Percentiles rank a stretch among this genome's conserved stretches.
Evolutionary conservation across 225 moss, liverwort and hornwort species (phyloP).

Genomic region (Bryum argenteum): DNA sequence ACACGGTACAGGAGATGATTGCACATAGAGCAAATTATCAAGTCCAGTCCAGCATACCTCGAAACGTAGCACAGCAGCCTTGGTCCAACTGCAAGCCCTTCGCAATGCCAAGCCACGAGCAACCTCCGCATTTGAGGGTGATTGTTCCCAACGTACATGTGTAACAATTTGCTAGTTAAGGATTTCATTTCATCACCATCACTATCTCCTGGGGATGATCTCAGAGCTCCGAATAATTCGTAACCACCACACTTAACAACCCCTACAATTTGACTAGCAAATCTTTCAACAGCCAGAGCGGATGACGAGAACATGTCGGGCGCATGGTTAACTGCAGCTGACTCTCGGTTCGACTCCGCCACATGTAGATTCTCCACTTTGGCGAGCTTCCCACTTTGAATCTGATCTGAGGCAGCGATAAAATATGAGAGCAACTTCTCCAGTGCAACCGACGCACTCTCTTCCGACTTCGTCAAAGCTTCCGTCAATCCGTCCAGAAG

Average conservation of each 20-base stretch:
- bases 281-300: constrained; percentile 59
- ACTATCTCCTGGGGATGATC: constrained; percentile 51
- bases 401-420: constrained; percentile 73
- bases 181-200: constrained; percentile 67
- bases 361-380: constrained; percentile 44
- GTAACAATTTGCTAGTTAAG: constrained; percentile 70
- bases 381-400: constrained; percentile 57
- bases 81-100: constrained; percentile 84
- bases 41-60: constrained; percentile 39
- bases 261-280: constrained; percentile 75
- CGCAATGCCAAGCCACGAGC: constrained; percentile 82
- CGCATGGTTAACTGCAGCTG: constrained; percentile 29
- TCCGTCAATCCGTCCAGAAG: constrained; percentile 75
- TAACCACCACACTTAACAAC: constrained; percentile 79
- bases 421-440: constrained; percentile 75
- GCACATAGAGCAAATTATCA: not conserved
- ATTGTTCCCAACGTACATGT: constrained; percentile 69
- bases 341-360: constrained; percentile 43
- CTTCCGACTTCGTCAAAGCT: constrained; percentile 68
- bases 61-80: constrained; percentile 87
- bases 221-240: constrained; percentile 71
- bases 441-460: constrained; percentile 58
- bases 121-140: constrained; percentile 82
- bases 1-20: not conserved
- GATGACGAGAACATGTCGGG: constrained; percentile 40